A percentile compares a stretch with the other conserved stretches of the same genome.
phyloP scores from a whole-genome alignment of 805 yeast species.

The Cyberlindnera meyerae region DNA sequence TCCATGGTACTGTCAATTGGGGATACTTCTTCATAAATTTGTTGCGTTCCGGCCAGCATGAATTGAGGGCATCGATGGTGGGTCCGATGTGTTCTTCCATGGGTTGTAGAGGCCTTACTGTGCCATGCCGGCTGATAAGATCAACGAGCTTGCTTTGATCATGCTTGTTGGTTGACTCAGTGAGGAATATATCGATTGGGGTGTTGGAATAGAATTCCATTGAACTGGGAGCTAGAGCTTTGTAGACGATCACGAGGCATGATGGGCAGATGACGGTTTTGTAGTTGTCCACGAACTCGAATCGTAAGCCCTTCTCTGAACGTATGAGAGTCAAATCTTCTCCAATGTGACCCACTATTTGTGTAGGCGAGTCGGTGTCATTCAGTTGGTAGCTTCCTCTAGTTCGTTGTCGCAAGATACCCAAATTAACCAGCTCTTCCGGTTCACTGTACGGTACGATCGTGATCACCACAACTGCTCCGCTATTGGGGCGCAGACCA shows the following conservation, averaged over 20 bases:
- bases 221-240: conserved; percentile 63
- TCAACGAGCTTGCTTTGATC: not conserved
- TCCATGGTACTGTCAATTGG: conserved; percentile 14
- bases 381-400: not conserved
- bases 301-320: no score
- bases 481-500: conserved; percentile 10
- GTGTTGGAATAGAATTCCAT: conserved; percentile 72
- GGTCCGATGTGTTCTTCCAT: conserved; percentile 9
- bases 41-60: conserved; percentile 18
- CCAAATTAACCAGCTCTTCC: conserved; percentile 4
- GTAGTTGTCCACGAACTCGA: not conserved
- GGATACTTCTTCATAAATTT: conserved; percentile 13
- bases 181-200: conserved; percentile 62
- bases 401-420: not conserved
- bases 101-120: conserved; percentile 3
- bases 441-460: conserved; percentile 6
- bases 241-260: conserved; percentile 46
- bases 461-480: conserved; percentile 10
- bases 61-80: conserved; percentile 16
- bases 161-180: conserved; percentile 11
- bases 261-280: conserved; percentile 2
- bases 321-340: not conserved
- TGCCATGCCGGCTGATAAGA: conserved; percentile 9
- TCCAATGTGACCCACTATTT: conserved; percentile 13
- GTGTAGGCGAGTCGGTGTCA: not conserved